Percentiles rank a stretch among this genome's conserved stretches.
These are phyloP conservation scores for Vanderwaltozyma yarrowii DNA, from an alignment of 805 yeast genomes.

Conservation along the genomic window DNA sequence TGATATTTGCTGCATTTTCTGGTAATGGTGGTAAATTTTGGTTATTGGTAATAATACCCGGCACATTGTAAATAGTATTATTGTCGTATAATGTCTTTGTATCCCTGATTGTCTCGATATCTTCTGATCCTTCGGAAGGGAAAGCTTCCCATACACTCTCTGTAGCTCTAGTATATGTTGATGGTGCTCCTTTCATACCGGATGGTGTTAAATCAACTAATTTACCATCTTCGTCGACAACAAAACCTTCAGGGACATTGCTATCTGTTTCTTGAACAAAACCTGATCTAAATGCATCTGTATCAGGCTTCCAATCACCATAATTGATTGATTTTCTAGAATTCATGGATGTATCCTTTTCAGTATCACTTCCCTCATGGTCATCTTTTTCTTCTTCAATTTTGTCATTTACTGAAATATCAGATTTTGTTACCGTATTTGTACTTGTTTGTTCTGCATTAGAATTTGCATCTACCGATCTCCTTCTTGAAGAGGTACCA, in stretches of 20 bases:
- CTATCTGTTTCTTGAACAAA: conserved; percentile 32
- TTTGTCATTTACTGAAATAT: conserved; percentile 11
- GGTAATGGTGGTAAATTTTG: conserved; percentile 28
- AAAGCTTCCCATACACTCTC: conserved; percentile 31
- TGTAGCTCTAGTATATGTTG: conserved; percentile 23
- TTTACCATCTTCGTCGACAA: conserved; percentile 25
- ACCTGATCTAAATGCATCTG: conserved; percentile 30
- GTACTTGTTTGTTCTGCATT: neutral
- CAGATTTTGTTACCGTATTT: conserved; percentile 2
- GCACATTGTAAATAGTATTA: conserved; percentile 28
- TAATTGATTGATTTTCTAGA: neutral
- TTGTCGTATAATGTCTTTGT: conserved; percentile 29
- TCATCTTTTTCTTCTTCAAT: no score
- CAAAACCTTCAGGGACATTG: conserved; percentile 28
- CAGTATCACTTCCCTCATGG: neutral
- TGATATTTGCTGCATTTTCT: conserved; percentile 4
- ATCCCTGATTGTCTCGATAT: conserved; percentile 26
- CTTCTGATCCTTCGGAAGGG: conserved; percentile 20
- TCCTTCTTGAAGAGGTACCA: neutral
- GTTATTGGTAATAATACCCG: conserved; percentile 23
- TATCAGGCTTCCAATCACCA: conserved; percentile 45
- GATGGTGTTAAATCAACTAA: conserved; percentile 25
- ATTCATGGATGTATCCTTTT: neutral
- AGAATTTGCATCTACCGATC: neutral
- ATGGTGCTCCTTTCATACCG: conserved; percentile 15